Conservation (phyloP, 2,329 filamentous ascomycete genomes). For the Aspergillus oerlinghausenensis region DNA sequence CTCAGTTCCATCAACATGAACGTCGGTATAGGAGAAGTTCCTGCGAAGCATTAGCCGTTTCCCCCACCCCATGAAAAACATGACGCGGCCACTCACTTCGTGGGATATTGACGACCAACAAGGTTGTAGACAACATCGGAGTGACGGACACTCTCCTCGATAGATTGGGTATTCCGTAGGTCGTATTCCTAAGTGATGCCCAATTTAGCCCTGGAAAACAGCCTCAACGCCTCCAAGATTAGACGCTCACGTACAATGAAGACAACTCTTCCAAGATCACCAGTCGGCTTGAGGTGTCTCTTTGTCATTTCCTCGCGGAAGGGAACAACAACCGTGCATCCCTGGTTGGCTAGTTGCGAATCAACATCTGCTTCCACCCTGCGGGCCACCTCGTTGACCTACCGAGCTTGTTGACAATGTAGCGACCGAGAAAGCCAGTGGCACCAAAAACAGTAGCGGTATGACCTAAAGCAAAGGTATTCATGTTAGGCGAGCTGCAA, state of each 20-base stretch:
- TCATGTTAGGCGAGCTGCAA: conserved; percentile 23
- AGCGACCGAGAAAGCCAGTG: conserved; percentile 90
- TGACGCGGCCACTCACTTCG: conserved; percentile 62
- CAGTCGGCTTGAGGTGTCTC: conserved; percentile 92
- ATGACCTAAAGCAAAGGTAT: conserved; percentile 59
- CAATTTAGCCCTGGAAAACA: conserved; percentile 13
- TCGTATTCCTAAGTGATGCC: conserved; percentile 70
- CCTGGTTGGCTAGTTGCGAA: conserved; percentile 66
- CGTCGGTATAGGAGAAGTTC: conserved; percentile 90
- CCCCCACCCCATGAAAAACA: not conserved
- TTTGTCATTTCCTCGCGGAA: conserved; percentile 98
- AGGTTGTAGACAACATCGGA: conserved; percentile 98
- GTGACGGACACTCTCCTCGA: conserved; percentile 94
- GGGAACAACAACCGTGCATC: conserved; percentile 89
- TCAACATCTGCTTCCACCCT: conserved; percentile 28
- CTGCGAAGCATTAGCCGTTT: conserved; percentile 46
- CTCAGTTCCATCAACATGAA: conserved; percentile 87
- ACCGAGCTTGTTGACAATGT: conserved; percentile 95
- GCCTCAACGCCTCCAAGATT: not conserved
- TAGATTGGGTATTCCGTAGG: conserved; percentile 86
- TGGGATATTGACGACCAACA: conserved; percentile 89
- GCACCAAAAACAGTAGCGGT: conserved; percentile 97
- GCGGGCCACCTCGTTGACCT: conserved; percentile 22
- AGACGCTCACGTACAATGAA: conserved; percentile 62
- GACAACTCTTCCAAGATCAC: conserved; percentile 82